Conservation (phyloP, 2,329 filamentous ascomycete species). For the Sclerotinia trifoliorum region DNA sequence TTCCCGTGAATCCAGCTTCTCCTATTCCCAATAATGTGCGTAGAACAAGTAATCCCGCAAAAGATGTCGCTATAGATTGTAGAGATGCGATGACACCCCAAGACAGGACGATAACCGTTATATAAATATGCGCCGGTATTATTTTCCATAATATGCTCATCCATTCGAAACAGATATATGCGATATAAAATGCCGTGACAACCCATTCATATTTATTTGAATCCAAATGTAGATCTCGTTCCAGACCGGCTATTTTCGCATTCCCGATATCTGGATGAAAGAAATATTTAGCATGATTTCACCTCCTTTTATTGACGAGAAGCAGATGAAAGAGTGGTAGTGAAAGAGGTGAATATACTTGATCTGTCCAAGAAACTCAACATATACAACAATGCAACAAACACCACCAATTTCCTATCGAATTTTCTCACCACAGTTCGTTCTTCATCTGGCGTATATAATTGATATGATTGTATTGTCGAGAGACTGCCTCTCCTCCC, state of each 20-base stretch:
- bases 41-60: slow-evolving; percentile 55
- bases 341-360: slow-evolving; percentile 51
- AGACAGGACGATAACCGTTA: slow-evolving; percentile 62
- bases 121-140: slow-evolving; percentile 59
- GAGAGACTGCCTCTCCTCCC: slow-evolving; percentile 35
- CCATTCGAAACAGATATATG: slow-evolving; percentile 65
- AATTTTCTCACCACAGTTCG: slow-evolving; percentile 68
- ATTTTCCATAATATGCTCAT: slow-evolving; percentile 62
- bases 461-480: slow-evolving; percentile 46
- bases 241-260: slow-evolving; percentile 63
- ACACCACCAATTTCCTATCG: slow-evolving; percentile 73
- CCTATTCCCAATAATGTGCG: slow-evolving; percentile 59
- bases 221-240: slow-evolving; percentile 54
- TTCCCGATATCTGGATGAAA: slow-evolving; percentile 56
- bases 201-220: slow-evolving; percentile 59
- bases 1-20: slow-evolving; percentile 64
- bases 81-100: slow-evolving; percentile 80
- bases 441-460: slow-evolving; percentile 70
- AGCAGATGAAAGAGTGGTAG: not conserved
- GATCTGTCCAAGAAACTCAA: slow-evolving; percentile 83
- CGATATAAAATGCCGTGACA: slow-evolving; percentile 59
- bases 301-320: not conserved
- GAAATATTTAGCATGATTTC: not conserved
- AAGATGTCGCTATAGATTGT: slow-evolving; percentile 66
- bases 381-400: slow-evolving; percentile 80